Base-by-base conservation (phyloP, 139 green algal species). In the Chlorella ohadii region DNA sequence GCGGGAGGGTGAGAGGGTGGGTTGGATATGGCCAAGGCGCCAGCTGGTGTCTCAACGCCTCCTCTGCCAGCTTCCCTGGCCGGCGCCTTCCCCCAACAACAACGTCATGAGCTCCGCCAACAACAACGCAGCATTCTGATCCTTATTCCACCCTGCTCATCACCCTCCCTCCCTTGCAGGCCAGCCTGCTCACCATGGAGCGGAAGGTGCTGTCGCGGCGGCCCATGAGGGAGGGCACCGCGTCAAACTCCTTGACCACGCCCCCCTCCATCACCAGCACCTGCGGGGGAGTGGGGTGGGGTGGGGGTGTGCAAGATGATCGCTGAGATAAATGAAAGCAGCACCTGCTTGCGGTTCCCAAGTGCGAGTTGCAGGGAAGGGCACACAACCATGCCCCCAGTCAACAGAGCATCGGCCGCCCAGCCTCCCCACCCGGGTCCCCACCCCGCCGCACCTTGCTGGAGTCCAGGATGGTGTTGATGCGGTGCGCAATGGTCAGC, bases 401-500 rank as follows among this genome's bases (percentile, higher is more conserved):
- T n/a, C 7, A 66, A n/a, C 59, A 66, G 9, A 66, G 59, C 20
- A 33, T 9, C 13, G 20, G 13, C 28, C 64, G 19, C 64, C 3
- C 0, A 11, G 1, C 12, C 7, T 16, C 25, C 70, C 39, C 38
- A 77, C 1, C 65, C 1, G 65, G 28, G 5, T 33, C 47, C 3
- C 73, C 12, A 25, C 20, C 66, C 51, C 44, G 59, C 23, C 16
- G 33, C 70, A 72, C 91, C 87, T 92, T 93, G 55, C 87, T 90
- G 39, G 81, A 87, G 74, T 97, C 94, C 51, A 97, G 88, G 70
- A 97, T 92, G 13, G 94, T 97, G 89, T 97, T 93, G 76, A 97
- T 87, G 81, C 93, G 87, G 89, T 98, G 95, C 23, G 95, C 96
- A 81, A 98, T 98, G 75, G 94, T 97, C 39, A 98, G 89, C 78